These are phyloP conservation scores for Fragaria iinumae DNA, from an alignment of 306 rosid genomes.

Conservation along the genomic window DNA sequence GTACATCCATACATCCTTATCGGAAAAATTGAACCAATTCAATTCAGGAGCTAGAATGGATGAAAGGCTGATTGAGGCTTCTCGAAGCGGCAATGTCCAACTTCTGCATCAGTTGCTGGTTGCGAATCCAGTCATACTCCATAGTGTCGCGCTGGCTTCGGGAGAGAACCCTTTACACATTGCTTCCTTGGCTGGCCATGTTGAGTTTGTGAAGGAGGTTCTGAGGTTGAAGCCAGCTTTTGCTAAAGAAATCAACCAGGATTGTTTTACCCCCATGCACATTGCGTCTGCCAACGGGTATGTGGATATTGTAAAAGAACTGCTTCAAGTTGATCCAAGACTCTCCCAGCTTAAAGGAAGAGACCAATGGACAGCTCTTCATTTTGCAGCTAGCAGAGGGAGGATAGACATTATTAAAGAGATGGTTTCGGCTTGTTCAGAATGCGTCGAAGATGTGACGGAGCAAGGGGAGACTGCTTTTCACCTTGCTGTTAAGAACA, in stretches of 20 bases:
- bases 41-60: background rate
- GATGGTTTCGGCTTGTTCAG: slow-evolving; percentile 25
- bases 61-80: slow-evolving; percentile 21
- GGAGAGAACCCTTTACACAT: slow-evolving; percentile 15
- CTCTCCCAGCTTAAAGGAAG: slow-evolving; percentile 22
- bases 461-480: slow-evolving; percentile 17
- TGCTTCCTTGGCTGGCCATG: slow-evolving; percentile 18
- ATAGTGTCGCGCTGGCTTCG: background rate
- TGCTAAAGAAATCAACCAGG: slow-evolving; percentile 15
- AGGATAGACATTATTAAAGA: slow-evolving; percentile 17
- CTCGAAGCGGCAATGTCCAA: slow-evolving; percentile 7
- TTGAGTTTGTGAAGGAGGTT: slow-evolving; percentile 15
- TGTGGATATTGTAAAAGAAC: slow-evolving; percentile 23
- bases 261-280: slow-evolving; percentile 23
- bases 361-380: slow-evolving; percentile 28
- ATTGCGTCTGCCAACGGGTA: slow-evolving; percentile 30
- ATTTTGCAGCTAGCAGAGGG: slow-evolving; percentile 31
- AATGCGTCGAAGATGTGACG: slow-evolving; percentile 24
- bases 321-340: slow-evolving; percentile 12
- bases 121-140: slow-evolving; percentile 11
- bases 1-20: background rate
- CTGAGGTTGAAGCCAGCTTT: slow-evolving; percentile 19
- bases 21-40: background rate
- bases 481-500: slow-evolving; percentile 30
- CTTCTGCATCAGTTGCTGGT: slow-evolving; percentile 16